Conservation (phyloP, 78 protist genomes). For the Dictyostelium discoideum region DNA sequence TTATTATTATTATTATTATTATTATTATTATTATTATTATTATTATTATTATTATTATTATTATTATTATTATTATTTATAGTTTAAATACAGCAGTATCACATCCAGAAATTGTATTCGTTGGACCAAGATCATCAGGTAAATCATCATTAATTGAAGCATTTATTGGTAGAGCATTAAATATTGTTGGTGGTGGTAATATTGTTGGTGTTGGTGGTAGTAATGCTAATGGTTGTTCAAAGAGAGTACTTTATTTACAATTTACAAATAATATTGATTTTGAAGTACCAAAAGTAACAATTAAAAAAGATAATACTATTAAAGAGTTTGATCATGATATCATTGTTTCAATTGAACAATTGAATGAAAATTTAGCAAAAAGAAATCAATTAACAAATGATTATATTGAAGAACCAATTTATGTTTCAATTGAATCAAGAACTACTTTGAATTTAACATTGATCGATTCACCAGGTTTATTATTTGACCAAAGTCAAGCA, state of each 20-base stretch:
- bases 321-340: conserved; percentile 83
- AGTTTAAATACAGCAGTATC: conserved; percentile 76
- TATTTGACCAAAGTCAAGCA: neutral
- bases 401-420: conserved; percentile 76
- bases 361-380: conserved; percentile 45
- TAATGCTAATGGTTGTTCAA: conserved; percentile 32
- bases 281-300: conserved; percentile 52
- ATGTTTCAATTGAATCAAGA: conserved; percentile 60
- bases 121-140: conserved; percentile 81
- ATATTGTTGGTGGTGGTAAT: conserved; percentile 40
- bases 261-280: conserved; percentile 57
- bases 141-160: conserved; percentile 84
- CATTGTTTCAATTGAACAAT: conserved; percentile 67
- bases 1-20: neutral
- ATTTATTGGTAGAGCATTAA: conserved; percentile 81
- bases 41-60: neutral
- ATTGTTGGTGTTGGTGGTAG: conserved; percentile 55
- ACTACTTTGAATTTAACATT: conserved; percentile 37
- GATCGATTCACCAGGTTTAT: conserved; percentile 85
- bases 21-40: no score
- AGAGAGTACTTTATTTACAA: conserved; percentile 70
- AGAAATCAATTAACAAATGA: neutral
- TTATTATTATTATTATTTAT: neutral
- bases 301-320: conserved; percentile 56
- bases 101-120: conserved; percentile 85